Conservation (phyloP, 352 stramenopile genomes). For the Phytophthora syringae region DNA sequence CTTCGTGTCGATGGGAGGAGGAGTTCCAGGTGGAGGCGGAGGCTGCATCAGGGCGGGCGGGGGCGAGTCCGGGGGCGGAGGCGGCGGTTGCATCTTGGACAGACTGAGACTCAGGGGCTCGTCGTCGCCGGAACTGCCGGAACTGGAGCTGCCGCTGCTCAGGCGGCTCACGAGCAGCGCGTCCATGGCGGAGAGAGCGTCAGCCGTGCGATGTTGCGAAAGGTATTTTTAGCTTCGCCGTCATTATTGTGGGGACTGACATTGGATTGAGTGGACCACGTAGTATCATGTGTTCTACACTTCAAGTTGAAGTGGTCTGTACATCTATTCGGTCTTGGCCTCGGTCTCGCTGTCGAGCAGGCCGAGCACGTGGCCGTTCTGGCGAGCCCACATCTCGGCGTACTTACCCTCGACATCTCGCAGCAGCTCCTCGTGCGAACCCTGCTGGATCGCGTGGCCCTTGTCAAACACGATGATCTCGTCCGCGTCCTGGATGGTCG, state of each 20-base stretch:
- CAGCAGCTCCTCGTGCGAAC: constrained; percentile 90
- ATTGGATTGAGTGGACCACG: not conserved
- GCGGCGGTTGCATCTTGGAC: constrained; percentile 27
- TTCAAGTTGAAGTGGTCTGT: constrained; percentile 11
- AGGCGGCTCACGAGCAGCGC: constrained; percentile 32
- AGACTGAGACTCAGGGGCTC: constrained; percentile 34
- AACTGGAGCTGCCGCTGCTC: constrained; percentile 36
- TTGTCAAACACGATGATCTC: constrained; percentile 93
- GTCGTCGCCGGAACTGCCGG: constrained; percentile 53
- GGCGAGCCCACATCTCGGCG: constrained; percentile 72
- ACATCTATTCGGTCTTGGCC: constrained; percentile 15
- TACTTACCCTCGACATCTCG: constrained; percentile 70
- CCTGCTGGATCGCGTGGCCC: constrained; percentile 86
- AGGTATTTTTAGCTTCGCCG: constrained; percentile 5
- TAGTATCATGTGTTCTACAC: not conserved
- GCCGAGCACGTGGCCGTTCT: constrained; percentile 57
- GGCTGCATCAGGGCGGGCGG: constrained; percentile 29
- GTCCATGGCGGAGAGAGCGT: constrained; percentile 28
- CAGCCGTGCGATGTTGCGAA: constrained; percentile 8
- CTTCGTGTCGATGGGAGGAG: constrained; percentile 34
- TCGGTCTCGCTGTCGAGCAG: constrained; percentile 9
- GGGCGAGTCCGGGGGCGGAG: constrained; percentile 37
- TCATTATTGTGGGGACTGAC: not conserved
- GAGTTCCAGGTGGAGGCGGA: constrained; percentile 40
- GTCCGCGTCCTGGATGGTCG: constrained; percentile 80